A percentile compares a stretch with the other conserved stretches of the same genome.
These are phyloP conservation scores for Sugiyamaella xylanicola DNA, from an alignment of 1,139 yeast species.

Conservation along the genomic window DNA sequence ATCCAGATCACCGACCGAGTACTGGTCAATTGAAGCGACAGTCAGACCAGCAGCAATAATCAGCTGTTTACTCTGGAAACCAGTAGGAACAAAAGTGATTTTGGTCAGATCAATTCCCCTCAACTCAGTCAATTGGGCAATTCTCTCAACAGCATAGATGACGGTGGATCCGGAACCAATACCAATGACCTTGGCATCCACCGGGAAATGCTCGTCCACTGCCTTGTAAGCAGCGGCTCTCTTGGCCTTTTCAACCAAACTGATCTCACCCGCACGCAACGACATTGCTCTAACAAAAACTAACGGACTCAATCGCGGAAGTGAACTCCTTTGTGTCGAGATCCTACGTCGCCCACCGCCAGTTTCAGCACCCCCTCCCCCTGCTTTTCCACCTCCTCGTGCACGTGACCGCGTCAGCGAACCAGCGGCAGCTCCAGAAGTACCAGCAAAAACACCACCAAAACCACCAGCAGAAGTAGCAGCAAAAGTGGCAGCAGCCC, in stretches of 20 bases:
- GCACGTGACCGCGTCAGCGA: slow-evolving; percentile 2
- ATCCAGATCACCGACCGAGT: slow-evolving; percentile 63
- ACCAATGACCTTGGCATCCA: slow-evolving; percentile 74
- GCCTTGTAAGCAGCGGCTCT: slow-evolving; percentile 89
- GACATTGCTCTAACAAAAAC: slow-evolving; percentile 9
- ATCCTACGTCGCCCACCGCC: neutral
- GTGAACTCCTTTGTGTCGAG: neutral
- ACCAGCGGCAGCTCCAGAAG: neutral
- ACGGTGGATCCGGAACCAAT: slow-evolving; percentile 98
- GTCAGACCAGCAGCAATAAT: slow-evolving; percentile 78
- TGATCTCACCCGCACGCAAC: neutral
- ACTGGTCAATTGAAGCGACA: slow-evolving; percentile 82
- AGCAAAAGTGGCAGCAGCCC: no score
- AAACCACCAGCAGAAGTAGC: no score
- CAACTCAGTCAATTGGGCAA: slow-evolving; percentile 69
- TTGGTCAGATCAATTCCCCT: slow-evolving; percentile 31
- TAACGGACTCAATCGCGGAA: neutral
- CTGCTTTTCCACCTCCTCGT: neutral
- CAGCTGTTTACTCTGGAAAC: slow-evolving; percentile 89
- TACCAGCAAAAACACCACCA: no score
- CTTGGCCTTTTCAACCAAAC: slow-evolving; percentile 62
- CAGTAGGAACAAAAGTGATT: slow-evolving; percentile 84
- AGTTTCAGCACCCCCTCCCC: neutral
- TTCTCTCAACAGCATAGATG: slow-evolving; percentile 90
- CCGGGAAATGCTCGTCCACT: slow-evolving; percentile 83